These are phyloP conservation scores for Apiotrichum sp. DNA, from an alignment of 1,284 basidiomycete genomes.

Conservation along the genomic window DNA sequence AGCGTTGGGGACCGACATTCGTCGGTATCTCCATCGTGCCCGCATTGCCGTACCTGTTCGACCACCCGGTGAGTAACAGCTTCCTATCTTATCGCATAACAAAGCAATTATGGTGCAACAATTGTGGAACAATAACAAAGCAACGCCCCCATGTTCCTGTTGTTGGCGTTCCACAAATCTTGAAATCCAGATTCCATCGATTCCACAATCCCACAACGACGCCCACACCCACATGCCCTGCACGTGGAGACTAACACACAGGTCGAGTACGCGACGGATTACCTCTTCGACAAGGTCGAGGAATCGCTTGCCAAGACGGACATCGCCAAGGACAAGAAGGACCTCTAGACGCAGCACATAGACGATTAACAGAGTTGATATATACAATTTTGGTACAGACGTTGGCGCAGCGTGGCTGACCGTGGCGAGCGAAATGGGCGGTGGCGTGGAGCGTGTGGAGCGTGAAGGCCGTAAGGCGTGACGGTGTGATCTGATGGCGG, in stretches of 20 bases:
- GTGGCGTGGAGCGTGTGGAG: too few species aligned
- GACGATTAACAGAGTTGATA: not conserved
- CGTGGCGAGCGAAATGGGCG: too few species aligned
- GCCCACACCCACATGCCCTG: not conserved
- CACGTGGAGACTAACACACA: too few species aligned
- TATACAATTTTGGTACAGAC: too few species aligned
- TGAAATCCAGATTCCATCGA: not conserved
- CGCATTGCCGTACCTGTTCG: slow-evolving; percentile 71
- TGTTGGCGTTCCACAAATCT: not conserved
- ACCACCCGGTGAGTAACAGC: slow-evolving; percentile 58
- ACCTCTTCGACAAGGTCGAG: slow-evolving; percentile 50
- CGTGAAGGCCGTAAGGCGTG: too few species aligned
- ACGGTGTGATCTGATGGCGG: too few species aligned
- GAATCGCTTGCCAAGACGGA: slow-evolving; percentile 29
- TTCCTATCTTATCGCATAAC: too few species aligned
- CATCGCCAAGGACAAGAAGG: not conserved
- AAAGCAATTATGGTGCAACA: too few species aligned
- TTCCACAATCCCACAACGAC: not conserved
- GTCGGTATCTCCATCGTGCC: slow-evolving; percentile 62
- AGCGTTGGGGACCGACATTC: slow-evolving; percentile 70
- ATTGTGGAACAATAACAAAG: not conserved
- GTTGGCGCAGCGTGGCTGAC: too few species aligned
- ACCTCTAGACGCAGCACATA: slow-evolving; percentile 2
- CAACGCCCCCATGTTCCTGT: not conserved
- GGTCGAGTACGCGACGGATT: slow-evolving; percentile 50